Conservation (phyloP, 2,329 filamentous ascomycete species). For the Beauveria sp. region DNA sequence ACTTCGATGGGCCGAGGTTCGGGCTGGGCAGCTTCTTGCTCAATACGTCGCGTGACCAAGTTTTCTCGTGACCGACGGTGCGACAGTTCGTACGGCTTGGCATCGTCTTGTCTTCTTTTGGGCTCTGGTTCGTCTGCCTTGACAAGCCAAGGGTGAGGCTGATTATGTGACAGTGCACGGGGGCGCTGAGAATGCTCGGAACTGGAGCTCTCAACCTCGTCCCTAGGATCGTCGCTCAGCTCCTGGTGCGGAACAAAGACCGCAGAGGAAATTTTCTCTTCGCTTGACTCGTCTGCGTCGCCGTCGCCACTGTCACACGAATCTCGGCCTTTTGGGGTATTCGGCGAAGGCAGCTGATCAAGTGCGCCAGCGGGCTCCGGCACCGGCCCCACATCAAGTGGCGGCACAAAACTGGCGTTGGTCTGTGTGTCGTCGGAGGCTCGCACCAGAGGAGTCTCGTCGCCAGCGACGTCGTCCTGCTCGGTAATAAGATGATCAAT, state of each 20-base stretch:
- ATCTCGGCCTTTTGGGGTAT: conserved; percentile 31
- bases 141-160: conserved; percentile 46
- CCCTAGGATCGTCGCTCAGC: conserved; percentile 28
- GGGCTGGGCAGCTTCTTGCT: conserved; percentile 11
- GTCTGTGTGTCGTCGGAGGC: conserved; percentile 12
- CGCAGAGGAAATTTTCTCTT: conserved; percentile 82
- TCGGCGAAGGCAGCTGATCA: conserved; percentile 24
- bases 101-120: conserved; percentile 21
- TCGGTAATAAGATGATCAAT: neutral
- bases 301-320: conserved; percentile 27
- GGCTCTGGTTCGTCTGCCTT: conserved; percentile 46
- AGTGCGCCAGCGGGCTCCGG: neutral
- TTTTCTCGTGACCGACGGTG: conserved; percentile 10
- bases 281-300: conserved; percentile 57
- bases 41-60: neutral
- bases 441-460: conserved; percentile 10
- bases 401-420: neutral
- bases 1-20: conserved; percentile 35
- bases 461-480: neutral
- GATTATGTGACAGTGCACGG: conserved; percentile 34
- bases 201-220: conserved; percentile 23
- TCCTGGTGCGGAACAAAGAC: conserved; percentile 73
- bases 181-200: conserved; percentile 40
- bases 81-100: conserved; percentile 13
- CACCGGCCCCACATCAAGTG: conserved; percentile 7